Percentiles rank a stretch among this genome's conserved stretches.
Evolutionary conservation across 2,329 filamentous ascomycete genomes (phyloP).

Genomic region (Cladosporium sp.): DNA sequence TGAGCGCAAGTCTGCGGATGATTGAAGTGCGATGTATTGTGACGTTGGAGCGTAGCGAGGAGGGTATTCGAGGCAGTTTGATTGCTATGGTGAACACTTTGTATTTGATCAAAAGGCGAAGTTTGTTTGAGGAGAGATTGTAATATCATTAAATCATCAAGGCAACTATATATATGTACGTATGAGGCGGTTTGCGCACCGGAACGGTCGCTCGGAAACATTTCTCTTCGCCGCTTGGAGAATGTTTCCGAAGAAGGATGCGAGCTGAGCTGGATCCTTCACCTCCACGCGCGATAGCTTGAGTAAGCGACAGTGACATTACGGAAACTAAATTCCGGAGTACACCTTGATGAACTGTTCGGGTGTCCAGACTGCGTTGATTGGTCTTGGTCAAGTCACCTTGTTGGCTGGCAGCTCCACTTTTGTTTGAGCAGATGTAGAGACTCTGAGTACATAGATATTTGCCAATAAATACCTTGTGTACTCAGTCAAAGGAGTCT

Average conservation of each 20-base stretch:
- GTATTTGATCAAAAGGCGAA: background rate
- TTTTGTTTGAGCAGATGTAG: background rate
- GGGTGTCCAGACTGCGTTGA: background rate
- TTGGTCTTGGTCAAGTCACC: background rate
- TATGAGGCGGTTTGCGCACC: background rate
- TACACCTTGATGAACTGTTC: background rate
- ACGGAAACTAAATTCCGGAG: background rate
- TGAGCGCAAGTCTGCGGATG: background rate
- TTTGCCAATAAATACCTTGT: no score
- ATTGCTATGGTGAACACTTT: background rate
- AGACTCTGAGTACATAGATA: no score
- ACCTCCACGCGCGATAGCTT: background rate
- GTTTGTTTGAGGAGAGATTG: no score
- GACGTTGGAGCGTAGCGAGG: background rate
- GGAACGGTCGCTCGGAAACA: background rate
- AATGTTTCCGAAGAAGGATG: constrained; percentile 10
- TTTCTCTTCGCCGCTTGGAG: background rate
- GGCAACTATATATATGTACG: background rate
- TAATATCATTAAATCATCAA: no score
- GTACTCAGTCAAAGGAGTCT: background rate
- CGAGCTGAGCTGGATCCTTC: constrained; percentile 5
- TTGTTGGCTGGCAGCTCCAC: background rate
- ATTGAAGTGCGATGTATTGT: background rate
- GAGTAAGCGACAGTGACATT: background rate
- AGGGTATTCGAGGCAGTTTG: background rate